Percentiles rank a stretch among this genome's conserved stretches.
Conservation (phyloP, 2,329 filamentous ascomycete species). For the Fusarium pseudoanthophilum region DNA sequence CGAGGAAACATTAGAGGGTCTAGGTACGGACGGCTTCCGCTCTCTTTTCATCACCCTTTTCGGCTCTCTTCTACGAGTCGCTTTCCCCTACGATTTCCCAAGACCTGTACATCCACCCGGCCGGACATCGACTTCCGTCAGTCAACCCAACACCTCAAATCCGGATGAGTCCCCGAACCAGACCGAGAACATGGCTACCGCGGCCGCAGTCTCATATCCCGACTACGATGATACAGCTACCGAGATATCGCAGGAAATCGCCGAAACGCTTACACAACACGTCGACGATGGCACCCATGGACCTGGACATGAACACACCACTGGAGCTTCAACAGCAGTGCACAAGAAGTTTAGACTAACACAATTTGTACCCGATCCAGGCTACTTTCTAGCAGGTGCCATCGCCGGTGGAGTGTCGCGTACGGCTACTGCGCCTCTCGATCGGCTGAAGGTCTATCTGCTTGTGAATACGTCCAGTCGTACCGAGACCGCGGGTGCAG, state of each 20-base stretch:
- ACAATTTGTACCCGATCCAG: conserved; percentile 83
- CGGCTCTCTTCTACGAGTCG: conserved; percentile 78
- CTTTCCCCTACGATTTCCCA: conserved; percentile 57
- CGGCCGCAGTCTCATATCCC: conserved; percentile 30
- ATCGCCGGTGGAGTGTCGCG: conserved; percentile 93
- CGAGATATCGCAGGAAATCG: conserved; percentile 39
- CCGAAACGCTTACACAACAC: conserved; percentile 38
- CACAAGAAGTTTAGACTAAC: conserved; percentile 67
- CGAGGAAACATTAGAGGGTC: conserved; percentile 89
- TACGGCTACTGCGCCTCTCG: conserved; percentile 93
- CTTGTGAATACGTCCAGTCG: conserved; percentile 80
- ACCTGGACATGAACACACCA: conserved; percentile 40
- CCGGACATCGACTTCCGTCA: conserved; percentile 31
- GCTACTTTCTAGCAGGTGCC: conserved; percentile 97
- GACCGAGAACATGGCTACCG: conserved; percentile 36
- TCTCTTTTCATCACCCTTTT: conserved; percentile 76
- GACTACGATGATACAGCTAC: conserved; percentile 40
- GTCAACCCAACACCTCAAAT: conserved; percentile 5
- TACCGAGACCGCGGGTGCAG: conserved; percentile 67
- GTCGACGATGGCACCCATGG: conserved; percentile 52
- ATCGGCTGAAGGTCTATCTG: conserved; percentile 96
- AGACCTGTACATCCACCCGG: conserved; percentile 45
- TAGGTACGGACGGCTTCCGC: conserved; percentile 80
- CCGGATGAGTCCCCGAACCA: conserved; percentile 29
- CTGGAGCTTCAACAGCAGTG: conserved; percentile 49